Conservation (phyloP, 192 early-diverging fungal species). For the Hyaloraphidium curvatum region DNA sequence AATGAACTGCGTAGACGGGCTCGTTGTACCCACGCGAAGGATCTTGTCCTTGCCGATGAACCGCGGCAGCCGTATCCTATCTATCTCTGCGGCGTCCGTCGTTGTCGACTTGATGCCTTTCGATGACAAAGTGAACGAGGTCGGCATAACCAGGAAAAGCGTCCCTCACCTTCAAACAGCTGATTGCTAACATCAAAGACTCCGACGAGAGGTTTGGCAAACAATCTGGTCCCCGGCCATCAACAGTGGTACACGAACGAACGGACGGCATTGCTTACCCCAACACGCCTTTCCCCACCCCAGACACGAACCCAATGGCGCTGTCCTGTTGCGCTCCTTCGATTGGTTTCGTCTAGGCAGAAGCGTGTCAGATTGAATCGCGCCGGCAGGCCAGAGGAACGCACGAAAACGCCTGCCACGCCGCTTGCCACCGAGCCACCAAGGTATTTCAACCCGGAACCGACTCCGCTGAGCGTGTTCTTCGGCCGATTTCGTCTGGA, state of each 20-base stretch:
- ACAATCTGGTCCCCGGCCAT: slow-evolving; percentile 22
- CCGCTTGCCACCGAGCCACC: background rate
- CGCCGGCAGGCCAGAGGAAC: too few species aligned
- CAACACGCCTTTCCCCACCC: slow-evolving; percentile 81
- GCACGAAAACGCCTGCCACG: background rate
- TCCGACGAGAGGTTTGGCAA: slow-evolving; percentile 90
- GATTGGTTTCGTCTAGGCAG: slow-evolving; percentile 49
- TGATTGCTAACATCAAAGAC: slow-evolving; percentile 62
- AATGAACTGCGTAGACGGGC: background rate
- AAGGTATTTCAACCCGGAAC: background rate
- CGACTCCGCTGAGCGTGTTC: background rate
- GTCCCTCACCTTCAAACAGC: background rate
- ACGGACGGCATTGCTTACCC: slow-evolving; percentile 31
- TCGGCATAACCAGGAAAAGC: too few species aligned
- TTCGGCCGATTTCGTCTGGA: background rate
- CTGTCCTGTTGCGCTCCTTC: slow-evolving; percentile 78
- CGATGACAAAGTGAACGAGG: slow-evolving; percentile 7
- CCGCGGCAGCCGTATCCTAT: slow-evolving; percentile 69
- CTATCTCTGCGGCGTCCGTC: slow-evolving; percentile 58
- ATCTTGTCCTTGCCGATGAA: slow-evolving; percentile 71
- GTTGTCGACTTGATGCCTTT: slow-evolving; percentile 80
- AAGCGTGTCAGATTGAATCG: too few species aligned
- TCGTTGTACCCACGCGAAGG: slow-evolving; percentile 29
- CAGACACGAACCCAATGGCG: slow-evolving; percentile 83
- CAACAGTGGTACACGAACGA: slow-evolving; percentile 4